These are phyloP conservation scores for Hypoxylon subgilvum DNA, from an alignment of 495 filamentous ascomycete species.

Conservation along the genomic window DNA sequence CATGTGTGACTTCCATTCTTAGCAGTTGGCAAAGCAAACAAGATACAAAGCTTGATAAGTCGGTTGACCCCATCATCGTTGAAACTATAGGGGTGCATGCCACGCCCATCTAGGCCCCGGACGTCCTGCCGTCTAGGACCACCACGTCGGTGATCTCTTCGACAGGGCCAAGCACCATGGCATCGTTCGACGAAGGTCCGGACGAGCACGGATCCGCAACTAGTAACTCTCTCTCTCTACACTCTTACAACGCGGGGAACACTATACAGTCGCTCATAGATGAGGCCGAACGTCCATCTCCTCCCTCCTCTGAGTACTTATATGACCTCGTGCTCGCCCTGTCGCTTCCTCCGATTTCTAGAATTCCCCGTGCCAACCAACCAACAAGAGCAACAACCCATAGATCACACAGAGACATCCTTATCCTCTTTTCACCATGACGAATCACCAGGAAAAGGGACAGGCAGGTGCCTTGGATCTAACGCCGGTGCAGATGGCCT, in stretches of 20 bases:
- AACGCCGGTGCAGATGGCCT: slow-evolving; percentile 23
- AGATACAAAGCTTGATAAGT: slow-evolving; percentile 25
- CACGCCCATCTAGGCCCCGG: slow-evolving; percentile 24
- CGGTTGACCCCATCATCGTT: slow-evolving; percentile 28
- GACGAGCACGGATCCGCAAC: too few relatives aligned
- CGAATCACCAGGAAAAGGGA: slow-evolving; percentile 28
- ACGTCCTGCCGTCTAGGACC: slow-evolving; percentile 26
- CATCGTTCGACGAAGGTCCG: slow-evolving; percentile 28
- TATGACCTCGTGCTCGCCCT: slow-evolving; percentile 21
- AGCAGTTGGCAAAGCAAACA: slow-evolving; percentile 30
- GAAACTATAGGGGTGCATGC: slow-evolving; percentile 29
- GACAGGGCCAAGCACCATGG: slow-evolving; percentile 20
- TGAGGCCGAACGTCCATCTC: slow-evolving; percentile 5
- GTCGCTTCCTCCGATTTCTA: slow-evolving; percentile 13
- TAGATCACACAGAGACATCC: slow-evolving; percentile 27
- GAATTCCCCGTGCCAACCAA: slow-evolving; percentile 34
- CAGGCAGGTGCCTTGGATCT: slow-evolving; percentile 24
- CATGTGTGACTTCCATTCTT: slow-evolving; percentile 23
- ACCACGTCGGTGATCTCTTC: slow-evolving; percentile 24
- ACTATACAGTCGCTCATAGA: slow-evolving; percentile 9
- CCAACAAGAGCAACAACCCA: slow-evolving; percentile 16
- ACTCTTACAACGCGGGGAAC: too few relatives aligned
- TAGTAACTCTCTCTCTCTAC: too few relatives aligned
- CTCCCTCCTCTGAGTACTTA: slow-evolving; percentile 24
- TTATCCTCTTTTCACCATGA: slow-evolving; percentile 32